These are phyloP conservation scores for Capillidium heterosporum DNA, from an alignment of 371 early-diverging fungal species.

Conservation along the genomic window DNA sequence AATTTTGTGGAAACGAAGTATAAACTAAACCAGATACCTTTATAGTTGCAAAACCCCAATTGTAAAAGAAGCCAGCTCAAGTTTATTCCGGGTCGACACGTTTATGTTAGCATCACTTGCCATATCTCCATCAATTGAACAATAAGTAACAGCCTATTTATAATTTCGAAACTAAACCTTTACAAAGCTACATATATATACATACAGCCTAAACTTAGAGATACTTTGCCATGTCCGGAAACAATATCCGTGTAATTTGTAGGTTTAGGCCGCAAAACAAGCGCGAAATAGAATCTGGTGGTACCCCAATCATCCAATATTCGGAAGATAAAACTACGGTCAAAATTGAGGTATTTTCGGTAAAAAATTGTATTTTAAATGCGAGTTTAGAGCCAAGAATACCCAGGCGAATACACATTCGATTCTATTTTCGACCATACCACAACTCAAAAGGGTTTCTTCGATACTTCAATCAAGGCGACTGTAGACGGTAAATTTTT, in stretches of 20 bases:
- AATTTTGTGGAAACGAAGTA: too few species aligned
- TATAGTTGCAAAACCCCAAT: too few species aligned
- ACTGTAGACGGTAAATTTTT: constrained; percentile 65
- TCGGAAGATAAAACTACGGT: constrained; percentile 40
- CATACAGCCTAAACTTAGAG: too few species aligned
- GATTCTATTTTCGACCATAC: constrained; percentile 76
- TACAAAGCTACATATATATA: too few species aligned
- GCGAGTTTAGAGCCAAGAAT: constrained; percentile 30
- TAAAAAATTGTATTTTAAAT: neutral
- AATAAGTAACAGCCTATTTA: too few species aligned
- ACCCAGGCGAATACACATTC: constrained; percentile 64
- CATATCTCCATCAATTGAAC: too few species aligned
- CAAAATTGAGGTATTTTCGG: constrained; percentile 4
- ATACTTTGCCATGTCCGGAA: constrained; percentile 18
- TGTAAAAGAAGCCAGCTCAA: too few species aligned
- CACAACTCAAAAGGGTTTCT: constrained; percentile 64
- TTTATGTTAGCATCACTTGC: too few species aligned
- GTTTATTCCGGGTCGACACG: too few species aligned
- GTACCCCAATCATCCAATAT: constrained; percentile 61
- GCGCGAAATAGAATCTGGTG: constrained; percentile 75
- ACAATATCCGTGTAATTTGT: constrained; percentile 91
- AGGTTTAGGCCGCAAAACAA: constrained; percentile 92
- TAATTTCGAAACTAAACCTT: too few species aligned
- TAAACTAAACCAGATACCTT: too few species aligned
- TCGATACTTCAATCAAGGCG: constrained; percentile 72